A percentile compares a stretch with the other conserved stretches of the same genome.
These are phyloP conservation scores for Triticum turgidum DNA, from an alignment of 176 grass and related monocot genomes.

Conservation along the genomic window DNA sequence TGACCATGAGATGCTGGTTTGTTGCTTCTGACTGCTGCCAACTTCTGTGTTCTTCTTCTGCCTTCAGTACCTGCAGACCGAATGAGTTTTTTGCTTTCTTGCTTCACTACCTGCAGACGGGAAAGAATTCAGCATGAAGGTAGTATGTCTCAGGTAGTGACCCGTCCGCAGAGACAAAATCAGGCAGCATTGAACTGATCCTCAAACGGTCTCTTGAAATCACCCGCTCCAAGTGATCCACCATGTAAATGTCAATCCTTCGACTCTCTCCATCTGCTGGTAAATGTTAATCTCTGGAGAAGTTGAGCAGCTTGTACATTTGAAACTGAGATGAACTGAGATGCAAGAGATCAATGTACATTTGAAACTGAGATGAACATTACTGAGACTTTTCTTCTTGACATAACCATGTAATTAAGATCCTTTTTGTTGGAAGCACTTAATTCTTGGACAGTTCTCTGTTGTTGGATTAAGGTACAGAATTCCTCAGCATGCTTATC, in stretches of 20 bases:
- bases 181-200: neutral
- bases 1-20: slow-evolving; percentile 92
- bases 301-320: neutral
- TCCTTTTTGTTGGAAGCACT: neutral
- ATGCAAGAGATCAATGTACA: neutral
- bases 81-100: slow-evolving; percentile 5
- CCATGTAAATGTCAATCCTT: neutral
- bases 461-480: neutral
- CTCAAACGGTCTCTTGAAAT: neutral
- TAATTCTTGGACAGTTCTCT: neutral
- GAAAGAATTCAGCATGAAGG: slow-evolving; percentile 39
- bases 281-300: neutral
- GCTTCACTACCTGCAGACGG: slow-evolving; percentile 43
- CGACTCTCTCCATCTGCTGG: neutral
- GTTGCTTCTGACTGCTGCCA: slow-evolving; percentile 26
- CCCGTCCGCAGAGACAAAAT: neutral
- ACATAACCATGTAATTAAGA: neutral
- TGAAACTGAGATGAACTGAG: neutral
- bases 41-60: slow-evolving; percentile 3
- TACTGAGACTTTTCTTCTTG: neutral
- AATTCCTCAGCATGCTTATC: neutral
- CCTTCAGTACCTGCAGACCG: neutral
- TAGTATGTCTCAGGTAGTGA: neutral
- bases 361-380: slow-evolving; percentile 1
- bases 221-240: neutral